Base-by-base conservation (phyloP, 768 basidiomycete genomes). In the Boletus sp. region DNA sequence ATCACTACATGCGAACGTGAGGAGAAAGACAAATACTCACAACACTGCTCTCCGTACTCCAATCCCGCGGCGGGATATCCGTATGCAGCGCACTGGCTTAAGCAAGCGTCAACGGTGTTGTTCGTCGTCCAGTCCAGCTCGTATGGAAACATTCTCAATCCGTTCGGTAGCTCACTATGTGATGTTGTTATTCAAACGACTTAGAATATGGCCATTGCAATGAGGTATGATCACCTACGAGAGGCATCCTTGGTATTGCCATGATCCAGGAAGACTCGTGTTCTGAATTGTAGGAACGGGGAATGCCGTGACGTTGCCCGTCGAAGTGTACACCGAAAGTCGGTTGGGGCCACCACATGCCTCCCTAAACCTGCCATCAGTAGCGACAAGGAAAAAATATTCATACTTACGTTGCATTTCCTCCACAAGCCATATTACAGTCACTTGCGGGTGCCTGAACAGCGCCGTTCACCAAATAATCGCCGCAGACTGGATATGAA, bases 361-460 rank as follows among this genome's bases (percentile, higher is more conserved):
- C 24, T 24, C 24, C 24, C 24, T 24, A 24, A 24, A 24, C 24
- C 3, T 24, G 24, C 24, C 24, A 24, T 24, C 24, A 24, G 24
- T 3, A 24, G 3, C 24, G 24, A 24, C 24, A 24, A 24, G 24
- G 24, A 24, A 24, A 3, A 24, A 24, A 1, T 1, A 24, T 24
- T 24, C 5, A 32, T 0, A 68, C 85, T 63, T 59, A 88, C 89
- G 81, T 76, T 11, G 82, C 39, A 56, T 84, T 86, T 24, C 90
- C 93, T 17, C 79, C 79, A 59, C 93, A 95, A 0, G 77, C 78
- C 87, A 87, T 90, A 67, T 80, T 83, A 66, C 93, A 95, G 36
- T 78, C 78, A 4, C 74, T 69, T 1, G 80, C 78, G 1, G 75
- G 58, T 0, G 79, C 80, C 15, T 64, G 47, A 1, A 78, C 81